Base-by-base conservation (phyloP, 106 monocot species). In the Allium fistulosum region DNA sequence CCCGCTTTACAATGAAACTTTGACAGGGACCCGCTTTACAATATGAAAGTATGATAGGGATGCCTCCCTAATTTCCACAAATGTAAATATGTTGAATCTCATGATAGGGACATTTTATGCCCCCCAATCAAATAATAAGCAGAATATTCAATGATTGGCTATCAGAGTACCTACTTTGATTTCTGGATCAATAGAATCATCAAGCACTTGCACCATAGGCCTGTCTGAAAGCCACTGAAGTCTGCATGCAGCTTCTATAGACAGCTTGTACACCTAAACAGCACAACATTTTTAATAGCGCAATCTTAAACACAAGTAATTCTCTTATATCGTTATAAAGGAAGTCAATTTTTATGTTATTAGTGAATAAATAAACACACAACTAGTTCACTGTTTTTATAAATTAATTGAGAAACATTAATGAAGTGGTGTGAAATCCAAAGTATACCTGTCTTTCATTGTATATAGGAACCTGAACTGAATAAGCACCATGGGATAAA, bases 141-240 rank as follows among this genome's bases (percentile, higher is more conserved):
- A n/a, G n/a, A n/a, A n/a, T n/a, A n/a, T n/a, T n/a, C n/a, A n/a
- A n/a, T n/a, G n/a, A n/a, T n/a, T n/a, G n/a, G n/a, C n/a, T n/a
- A n/a, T n/a, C n/a, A 56, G 64, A 46, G 47, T 10, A 58, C 72
- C 27, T 58, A 66, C 74, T 66, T 66, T 46, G 14, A 66, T 74
- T 15, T 52, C 57, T 57, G 66, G 50, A 46, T 88, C 87, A 26
- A 83, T 88, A 11, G 87, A 88, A 63, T 88, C 87, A 64, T 88
- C 87, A 47, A 84, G 73, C 37, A 88, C 83, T 67, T 88, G 81
- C 12, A 88, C 71, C 26, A 84, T 83, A 51, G 84, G 58, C 57
- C 87, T 67, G 68, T 88, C 78, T 1, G 61, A 26, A 15, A 83
- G 87, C 87, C 83, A 84, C 17, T 11, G 61, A 11, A 84, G 75